Evolutionary conservation across 768 basidiomycete species (phyloP).

Genomic region (Cystobasidium ongulense): DNA sequence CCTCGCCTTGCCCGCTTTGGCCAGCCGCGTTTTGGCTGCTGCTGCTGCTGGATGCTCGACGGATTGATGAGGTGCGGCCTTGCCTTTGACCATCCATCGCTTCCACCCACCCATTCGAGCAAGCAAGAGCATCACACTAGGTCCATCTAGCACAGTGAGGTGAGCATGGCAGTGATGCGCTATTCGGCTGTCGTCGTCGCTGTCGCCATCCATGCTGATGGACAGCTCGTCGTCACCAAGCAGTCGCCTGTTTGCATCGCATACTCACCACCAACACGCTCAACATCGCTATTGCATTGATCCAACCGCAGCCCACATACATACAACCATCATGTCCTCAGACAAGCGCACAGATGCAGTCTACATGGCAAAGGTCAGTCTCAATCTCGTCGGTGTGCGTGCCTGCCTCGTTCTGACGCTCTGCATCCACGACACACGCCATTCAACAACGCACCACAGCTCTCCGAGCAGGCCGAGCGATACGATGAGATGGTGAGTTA

Average conservation of each 20-base stretch:
- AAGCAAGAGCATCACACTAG: not conserved
- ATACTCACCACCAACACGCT: not conserved
- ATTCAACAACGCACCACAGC: not conserved
- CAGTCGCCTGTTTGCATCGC: not conserved
- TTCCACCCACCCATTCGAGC: too few species aligned
- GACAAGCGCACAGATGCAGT: conserved; percentile 19
- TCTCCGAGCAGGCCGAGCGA: conserved; percentile 35
- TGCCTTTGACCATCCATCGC: too few species aligned
- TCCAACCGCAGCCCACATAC: not conserved
- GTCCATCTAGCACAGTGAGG: not conserved
- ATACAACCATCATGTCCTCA: not conserved
- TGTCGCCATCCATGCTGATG: not conserved
- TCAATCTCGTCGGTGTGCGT: not conserved
- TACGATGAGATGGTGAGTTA: conserved; percentile 36
- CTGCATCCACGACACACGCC: not conserved
- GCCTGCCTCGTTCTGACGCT: not conserved
- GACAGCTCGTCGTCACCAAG: not conserved
- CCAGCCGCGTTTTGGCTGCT: too few species aligned
- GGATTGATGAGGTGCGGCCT: too few species aligned
- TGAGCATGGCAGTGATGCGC: not conserved
- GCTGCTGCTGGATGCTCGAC: too few species aligned
- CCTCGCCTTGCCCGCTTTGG: too few species aligned
- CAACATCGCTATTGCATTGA: too few species aligned
- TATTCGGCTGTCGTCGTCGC: too few species aligned
- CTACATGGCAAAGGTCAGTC: conserved; percentile 30